phyloP scores from a whole-genome alignment of 78 protist genomes.

The Polysphondylium violaceum region DNA sequence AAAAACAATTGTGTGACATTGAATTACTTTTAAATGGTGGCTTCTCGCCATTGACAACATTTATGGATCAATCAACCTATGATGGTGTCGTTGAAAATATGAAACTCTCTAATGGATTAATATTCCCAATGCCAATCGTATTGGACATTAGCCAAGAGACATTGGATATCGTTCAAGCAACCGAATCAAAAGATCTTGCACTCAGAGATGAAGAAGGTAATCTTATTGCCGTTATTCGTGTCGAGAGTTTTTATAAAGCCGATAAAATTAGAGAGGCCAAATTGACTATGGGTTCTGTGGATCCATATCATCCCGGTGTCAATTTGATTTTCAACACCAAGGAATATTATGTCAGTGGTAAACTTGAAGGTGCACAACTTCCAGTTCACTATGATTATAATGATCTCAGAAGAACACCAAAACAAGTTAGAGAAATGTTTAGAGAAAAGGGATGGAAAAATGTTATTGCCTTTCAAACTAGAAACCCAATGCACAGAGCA shows the following conservation, averaged over 20 bases:
- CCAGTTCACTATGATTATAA: slow-evolving; percentile 59
- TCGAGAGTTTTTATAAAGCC: slow-evolving; percentile 32
- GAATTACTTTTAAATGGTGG: slow-evolving; percentile 92
- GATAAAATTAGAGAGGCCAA: slow-evolving; percentile 85
- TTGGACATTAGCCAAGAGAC: slow-evolving; percentile 52
- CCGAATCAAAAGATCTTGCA: slow-evolving; percentile 1
- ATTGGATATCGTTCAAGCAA: slow-evolving; percentile 13
- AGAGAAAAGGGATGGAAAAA: slow-evolving; percentile 48
- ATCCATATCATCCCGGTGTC: slow-evolving; percentile 95
- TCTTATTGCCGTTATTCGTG: slow-evolving; percentile 50
- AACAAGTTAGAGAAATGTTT: slow-evolving; percentile 87
- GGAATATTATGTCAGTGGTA: slow-evolving; percentile 91
- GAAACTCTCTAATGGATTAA: slow-evolving; percentile 77
- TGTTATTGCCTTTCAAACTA: slow-evolving; percentile 94
- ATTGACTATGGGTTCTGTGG: slow-evolving; percentile 86
- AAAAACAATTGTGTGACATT: slow-evolving; percentile 92
- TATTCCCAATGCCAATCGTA: slow-evolving; percentile 88
- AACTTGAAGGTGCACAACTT: slow-evolving; percentile 69
- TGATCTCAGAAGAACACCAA: slow-evolving; percentile 84
- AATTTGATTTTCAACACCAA: slow-evolving; percentile 77
- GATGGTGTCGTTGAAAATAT: slow-evolving; percentile 51
- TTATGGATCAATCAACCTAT: slow-evolving; percentile 85
- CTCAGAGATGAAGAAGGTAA: slow-evolving; percentile 71
- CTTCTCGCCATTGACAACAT: slow-evolving; percentile 77
- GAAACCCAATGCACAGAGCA: slow-evolving; percentile 97